These are phyloP conservation scores for Mycena citricolor DNA, from an alignment of 1,284 basidiomycete genomes.

Conservation along the genomic window DNA sequence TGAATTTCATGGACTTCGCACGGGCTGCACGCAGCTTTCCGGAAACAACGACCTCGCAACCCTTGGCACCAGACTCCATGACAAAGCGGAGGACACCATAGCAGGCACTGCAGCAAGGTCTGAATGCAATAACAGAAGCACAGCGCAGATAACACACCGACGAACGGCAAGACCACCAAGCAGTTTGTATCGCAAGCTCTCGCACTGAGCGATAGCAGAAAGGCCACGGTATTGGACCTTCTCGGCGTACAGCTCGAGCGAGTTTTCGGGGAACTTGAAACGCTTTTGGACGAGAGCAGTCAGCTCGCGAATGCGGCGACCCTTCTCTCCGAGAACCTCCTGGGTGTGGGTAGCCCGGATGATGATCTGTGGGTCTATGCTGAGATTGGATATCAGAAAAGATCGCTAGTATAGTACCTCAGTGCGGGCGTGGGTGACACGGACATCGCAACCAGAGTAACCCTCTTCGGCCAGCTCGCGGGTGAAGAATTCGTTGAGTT, in stretches of 20 bases:
- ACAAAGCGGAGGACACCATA: conserved; percentile 99
- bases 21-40: conserved; percentile 99
- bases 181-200: conserved; percentile 98
- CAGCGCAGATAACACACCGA: conserved; percentile 55
- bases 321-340: conserved; percentile 99
- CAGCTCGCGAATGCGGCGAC: conserved; percentile 98
- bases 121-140: conserved; percentile 5
- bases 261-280: conserved; percentile 99
- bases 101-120: conserved; percentile 71
- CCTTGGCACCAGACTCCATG: conserved; percentile 99
- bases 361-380: conserved; percentile 75
- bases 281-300: conserved; percentile 99
- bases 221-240: conserved; percentile 99
- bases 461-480: conserved; percentile 99
- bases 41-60: conserved; percentile 99
- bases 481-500: conserved; percentile 98
- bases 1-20: conserved; percentile 99
- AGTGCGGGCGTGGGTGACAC: conserved; percentile 98
- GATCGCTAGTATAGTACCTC: conserved; percentile 54
- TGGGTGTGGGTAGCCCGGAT: conserved; percentile 99
- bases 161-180: conserved; percentile 99
- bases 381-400: background rate
- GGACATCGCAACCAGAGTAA: conserved; percentile 99
- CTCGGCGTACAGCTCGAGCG: conserved; percentile 98
- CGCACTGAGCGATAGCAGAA: conserved; percentile 98